Percentiles rank a stretch among this genome's conserved stretches.
These are phyloP conservation scores for Russula abietina DNA, from an alignment of 768 basidiomycete genomes.

Conservation along the genomic window DNA sequence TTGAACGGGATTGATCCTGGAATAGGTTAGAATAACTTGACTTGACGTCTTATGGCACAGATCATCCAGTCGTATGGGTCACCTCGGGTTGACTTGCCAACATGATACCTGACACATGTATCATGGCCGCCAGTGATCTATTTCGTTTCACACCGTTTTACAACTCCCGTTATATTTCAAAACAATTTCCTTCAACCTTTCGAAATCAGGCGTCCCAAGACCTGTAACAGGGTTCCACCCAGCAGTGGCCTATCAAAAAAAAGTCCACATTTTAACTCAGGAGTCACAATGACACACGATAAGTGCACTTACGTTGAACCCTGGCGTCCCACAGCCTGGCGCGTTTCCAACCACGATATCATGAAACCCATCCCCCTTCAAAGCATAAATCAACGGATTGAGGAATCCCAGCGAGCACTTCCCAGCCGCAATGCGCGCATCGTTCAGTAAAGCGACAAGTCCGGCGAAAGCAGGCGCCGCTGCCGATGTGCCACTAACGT, in stretches of 20 bases:
- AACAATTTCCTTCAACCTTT: constrained; percentile 28
- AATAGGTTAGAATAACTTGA: too few species aligned
- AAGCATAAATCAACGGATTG: constrained; percentile 56
- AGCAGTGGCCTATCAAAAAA: constrained; percentile 27
- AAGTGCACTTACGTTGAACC: constrained; percentile 50
- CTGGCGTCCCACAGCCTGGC: constrained; percentile 54
- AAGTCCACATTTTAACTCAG: neutral
- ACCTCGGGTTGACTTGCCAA: neutral
- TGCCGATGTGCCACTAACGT: constrained; percentile 54
- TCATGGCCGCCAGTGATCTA: neutral
- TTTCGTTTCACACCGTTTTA: too few species aligned
- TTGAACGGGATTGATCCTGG: too few species aligned
- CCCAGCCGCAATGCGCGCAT: constrained; percentile 44
- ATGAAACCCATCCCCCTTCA: constrained; percentile 40
- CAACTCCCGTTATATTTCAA: neutral
- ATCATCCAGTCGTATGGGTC: neutral
- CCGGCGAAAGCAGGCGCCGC: constrained; percentile 53
- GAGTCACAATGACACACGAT: neutral
- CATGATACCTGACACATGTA: neutral
- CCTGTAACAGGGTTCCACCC: constrained; percentile 37
- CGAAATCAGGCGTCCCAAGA: constrained; percentile 33
- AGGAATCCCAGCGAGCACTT: constrained; percentile 54
- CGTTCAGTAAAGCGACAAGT: constrained; percentile 42
- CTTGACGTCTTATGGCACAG: neutral
- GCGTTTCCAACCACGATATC: constrained; percentile 55